Base-by-base conservation (phyloP, 176 grass and related monocot species). In the Oryza meyeriana region DNA sequence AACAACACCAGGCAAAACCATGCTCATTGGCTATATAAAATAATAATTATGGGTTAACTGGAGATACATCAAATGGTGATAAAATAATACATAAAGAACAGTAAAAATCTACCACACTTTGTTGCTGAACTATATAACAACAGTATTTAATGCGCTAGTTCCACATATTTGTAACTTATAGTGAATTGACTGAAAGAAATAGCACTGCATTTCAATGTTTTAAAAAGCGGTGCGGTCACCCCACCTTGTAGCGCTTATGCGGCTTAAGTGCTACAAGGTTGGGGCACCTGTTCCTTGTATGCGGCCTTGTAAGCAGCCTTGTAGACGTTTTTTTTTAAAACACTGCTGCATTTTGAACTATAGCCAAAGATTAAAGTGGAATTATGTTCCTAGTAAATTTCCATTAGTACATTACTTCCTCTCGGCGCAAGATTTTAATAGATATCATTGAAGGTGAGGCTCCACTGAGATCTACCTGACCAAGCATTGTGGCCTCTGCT, bases 1-100 rank as follows among this genome's bases (percentile, higher is more conserved):
- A 81, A 97, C 90, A 8, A 97, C 95, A 67, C 95, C 95, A 34
- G 92, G 95, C 69, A 97, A 88, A 75, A 97, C 95, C 95, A 97
- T 97, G 86, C 95, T 97, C 95, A 97, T 97, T 35, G 95, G 92
- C 92, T 97, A 88, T 82, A 74, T 39, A 77, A 72, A 39, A 69
- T 10, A 89, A 75, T 35, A 75, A 66, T 13, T 57, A 74, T 36
- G 71, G 58, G 42, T 58, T 59, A 91, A 48, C 1, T 33, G 6
- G 26, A 64, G 29, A 20, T 47, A 64, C 20, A 67, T 61, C 34
- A 66, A 79, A 74, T 29, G 8, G 47, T 44, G 38, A 2, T 68
- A 59, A 76, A 74, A 83, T 13, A 35, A 32, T 10, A 27, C 18
- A 75, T 76, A 65, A 27, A 59, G n/a, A 59, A 0, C 8, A 62